A percentile compares a stretch with the other conserved stretches of the same genome.
phyloP scores from a whole-genome alignment of 257 asterid species.

The Anisodus tanguticus region DNA sequence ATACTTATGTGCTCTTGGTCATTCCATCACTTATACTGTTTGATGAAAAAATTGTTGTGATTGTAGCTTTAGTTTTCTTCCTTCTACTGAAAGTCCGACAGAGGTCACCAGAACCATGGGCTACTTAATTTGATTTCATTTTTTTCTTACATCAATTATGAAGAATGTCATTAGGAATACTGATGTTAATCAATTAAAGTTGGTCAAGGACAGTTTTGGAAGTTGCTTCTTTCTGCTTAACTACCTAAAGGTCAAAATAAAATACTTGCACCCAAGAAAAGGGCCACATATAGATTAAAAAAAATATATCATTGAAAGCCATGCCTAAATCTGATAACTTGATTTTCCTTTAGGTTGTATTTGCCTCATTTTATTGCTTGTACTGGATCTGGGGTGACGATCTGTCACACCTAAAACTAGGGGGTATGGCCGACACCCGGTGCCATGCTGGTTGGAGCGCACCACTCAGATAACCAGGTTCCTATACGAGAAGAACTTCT shows the following conservation, averaged over 20 bases:
- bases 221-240: slow-evolving; percentile 23
- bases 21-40: slow-evolving; percentile 12
- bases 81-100: background rate
- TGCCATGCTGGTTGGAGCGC: too few relatives aligned
- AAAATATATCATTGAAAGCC: background rate
- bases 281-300: background rate
- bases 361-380: background rate
- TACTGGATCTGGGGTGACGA: background rate
- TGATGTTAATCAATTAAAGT: background rate
- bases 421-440: too few relatives aligned
- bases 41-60: background rate
- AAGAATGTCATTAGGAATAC: background rate
- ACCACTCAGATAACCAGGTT: too few relatives aligned
- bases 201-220: slow-evolving; percentile 10
- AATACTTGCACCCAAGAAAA: background rate
- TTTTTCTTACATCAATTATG: background rate
- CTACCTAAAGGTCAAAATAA: background rate
- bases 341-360: background rate
- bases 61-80: background rate
- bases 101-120: background rate
- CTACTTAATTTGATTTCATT: background rate
- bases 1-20: background rate
- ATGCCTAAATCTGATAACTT: background rate
- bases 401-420: too few relatives aligned
- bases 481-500: too few relatives aligned